A percentile compares a stretch with the other conserved stretches of the same genome.
phyloP scores from a whole-genome alignment of 768 basidiomycete genomes.

The Lactarius akahatsu region DNA sequence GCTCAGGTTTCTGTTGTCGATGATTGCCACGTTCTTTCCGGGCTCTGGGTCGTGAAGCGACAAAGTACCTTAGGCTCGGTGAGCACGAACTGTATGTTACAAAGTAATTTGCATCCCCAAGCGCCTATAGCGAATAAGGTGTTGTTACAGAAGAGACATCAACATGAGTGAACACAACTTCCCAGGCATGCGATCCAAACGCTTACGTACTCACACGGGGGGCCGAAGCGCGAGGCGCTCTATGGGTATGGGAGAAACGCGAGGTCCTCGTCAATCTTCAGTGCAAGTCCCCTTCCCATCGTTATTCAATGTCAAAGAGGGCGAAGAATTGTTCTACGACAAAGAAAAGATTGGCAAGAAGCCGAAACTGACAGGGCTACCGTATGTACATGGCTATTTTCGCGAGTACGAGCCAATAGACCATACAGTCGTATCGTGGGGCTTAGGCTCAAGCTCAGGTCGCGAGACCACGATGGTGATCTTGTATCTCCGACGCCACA shows the following conservation, averaged over 20 bases:
- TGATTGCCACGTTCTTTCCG: too few relatives aligned
- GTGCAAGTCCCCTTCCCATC: conserved; percentile 55
- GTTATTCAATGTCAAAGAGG: conserved; percentile 63
- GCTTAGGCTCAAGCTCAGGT: conserved; percentile 48
- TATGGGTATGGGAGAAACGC: conserved; percentile 82
- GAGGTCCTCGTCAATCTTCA: conserved; percentile 76
- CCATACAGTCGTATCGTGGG: conserved; percentile 42
- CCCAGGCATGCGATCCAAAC: too few relatives aligned
- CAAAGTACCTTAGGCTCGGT: too few relatives aligned
- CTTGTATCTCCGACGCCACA: conserved; percentile 42
- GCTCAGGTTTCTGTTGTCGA: too few relatives aligned
- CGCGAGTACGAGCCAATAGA: neutral
- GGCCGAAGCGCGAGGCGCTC: conserved; percentile 72
- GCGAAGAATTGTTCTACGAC: conserved; percentile 63
- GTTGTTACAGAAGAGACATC: too few relatives aligned
- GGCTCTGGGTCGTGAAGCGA: too few relatives aligned
- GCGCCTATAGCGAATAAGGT: too few relatives aligned
- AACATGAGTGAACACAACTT: too few relatives aligned
- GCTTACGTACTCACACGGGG: too few relatives aligned
- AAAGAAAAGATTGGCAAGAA: conserved; percentile 65
- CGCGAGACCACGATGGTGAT: conserved; percentile 44
- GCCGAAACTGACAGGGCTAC: conserved; percentile 41
- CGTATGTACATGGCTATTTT: conserved; percentile 30
- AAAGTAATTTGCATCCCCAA: too few relatives aligned
- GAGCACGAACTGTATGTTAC: too few relatives aligned